A percentile compares a stretch with the other conserved stretches of the same genome.
Evolutionary conservation across 495 filamentous ascomycete species (phyloP).

Genomic region (Xylaria telfairii): DNA sequence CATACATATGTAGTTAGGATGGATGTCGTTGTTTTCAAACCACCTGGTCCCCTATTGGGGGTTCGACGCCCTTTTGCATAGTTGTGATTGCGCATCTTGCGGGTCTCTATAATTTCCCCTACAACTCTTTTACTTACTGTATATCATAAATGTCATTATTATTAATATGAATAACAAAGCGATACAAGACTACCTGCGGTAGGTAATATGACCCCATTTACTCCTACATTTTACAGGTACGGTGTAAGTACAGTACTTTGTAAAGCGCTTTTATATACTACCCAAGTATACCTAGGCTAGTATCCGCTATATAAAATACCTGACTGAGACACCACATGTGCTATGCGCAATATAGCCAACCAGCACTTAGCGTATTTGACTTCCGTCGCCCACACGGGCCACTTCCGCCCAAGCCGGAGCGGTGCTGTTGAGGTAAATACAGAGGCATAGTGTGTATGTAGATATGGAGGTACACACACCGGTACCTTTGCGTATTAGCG

Average conservation of each 20-base stretch:
- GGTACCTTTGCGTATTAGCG: background rate
- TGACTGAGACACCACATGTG: background rate
- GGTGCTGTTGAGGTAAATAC: constrained; percentile 3
- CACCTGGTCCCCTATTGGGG: background rate
- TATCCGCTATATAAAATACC: background rate
- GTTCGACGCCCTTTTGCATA: background rate
- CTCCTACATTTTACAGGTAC: too few relatives aligned
- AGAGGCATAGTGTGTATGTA: background rate
- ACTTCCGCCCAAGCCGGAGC: constrained; percentile 26
- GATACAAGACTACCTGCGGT: too few relatives aligned
- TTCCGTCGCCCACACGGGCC: constrained; percentile 22
- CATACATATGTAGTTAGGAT: too few relatives aligned
- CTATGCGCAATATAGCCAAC: constrained; percentile 4
- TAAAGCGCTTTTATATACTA: too few relatives aligned
- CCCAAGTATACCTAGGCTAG: too few relatives aligned
- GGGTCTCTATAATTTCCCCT: background rate
- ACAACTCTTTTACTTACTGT: background rate
- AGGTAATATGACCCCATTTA: too few relatives aligned
- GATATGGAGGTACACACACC: background rate
- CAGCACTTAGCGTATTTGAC: background rate
- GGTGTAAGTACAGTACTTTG: too few relatives aligned
- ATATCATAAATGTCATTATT: background rate
- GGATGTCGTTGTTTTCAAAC: background rate
- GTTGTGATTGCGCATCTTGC: background rate
- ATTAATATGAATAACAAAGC: background rate